Evolutionary conservation across 805 yeast species (phyloP).

Genomic region (Schwanniomyces pseudopolymorphus): DNA sequence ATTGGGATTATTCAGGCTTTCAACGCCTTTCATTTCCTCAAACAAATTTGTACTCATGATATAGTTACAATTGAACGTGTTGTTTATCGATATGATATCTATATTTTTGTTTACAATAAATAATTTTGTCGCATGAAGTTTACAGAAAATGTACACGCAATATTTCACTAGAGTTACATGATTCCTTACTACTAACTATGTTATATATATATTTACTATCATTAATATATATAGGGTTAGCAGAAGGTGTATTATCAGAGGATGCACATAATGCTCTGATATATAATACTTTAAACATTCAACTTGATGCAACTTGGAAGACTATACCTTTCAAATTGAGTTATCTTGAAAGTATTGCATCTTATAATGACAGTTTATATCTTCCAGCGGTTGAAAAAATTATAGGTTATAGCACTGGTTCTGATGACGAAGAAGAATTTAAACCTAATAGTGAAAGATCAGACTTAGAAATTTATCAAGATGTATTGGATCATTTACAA

Average conservation of each 20-base stretch:
- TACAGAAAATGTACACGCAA: background rate
- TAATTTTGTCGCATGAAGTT: background rate
- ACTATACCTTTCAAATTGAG: slow-evolving; percentile 41
- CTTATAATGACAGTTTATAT: slow-evolving; percentile 36
- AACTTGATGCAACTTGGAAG: slow-evolving; percentile 37
- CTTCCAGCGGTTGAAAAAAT: slow-evolving; percentile 25
- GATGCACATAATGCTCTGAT: background rate
- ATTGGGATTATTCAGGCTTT: background rate
- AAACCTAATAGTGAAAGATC: slow-evolving; percentile 7
- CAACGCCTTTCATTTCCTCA: background rate
- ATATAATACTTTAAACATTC: background rate
- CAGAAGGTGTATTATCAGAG: background rate
- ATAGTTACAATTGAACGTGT: background rate
- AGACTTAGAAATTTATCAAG: slow-evolving; percentile 6
- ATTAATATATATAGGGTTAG: background rate
- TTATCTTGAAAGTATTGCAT: slow-evolving; percentile 41
- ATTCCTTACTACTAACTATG: background rate
- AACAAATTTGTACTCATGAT: background rate
- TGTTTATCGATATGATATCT: background rate
- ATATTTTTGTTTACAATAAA: background rate
- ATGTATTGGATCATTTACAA: slow-evolving; percentile 4
- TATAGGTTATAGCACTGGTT: slow-evolving; percentile 6
- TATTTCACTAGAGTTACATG: background rate
- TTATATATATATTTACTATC: background rate
- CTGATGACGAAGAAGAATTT: slow-evolving; percentile 14